Evolutionary conservation across 2,329 filamentous ascomycete genomes (phyloP), one percentile per base, ranked within the genome.

Genomic region (Dactylellina haptotyla): DNA sequence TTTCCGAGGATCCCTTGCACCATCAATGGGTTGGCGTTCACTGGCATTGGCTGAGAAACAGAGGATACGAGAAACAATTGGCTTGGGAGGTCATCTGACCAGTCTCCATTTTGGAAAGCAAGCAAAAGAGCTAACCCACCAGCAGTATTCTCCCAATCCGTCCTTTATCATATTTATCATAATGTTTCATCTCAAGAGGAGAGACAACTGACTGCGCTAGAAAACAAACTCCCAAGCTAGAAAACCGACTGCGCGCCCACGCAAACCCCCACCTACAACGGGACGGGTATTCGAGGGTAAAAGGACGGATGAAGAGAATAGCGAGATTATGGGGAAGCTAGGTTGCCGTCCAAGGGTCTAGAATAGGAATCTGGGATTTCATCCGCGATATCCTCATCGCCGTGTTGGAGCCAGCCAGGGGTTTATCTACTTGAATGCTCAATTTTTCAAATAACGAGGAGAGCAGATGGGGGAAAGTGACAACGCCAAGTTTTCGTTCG

Each of bases 281-380:
- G 25, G 8, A 51, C 46, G 64, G 64, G 41, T 61, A 69, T 48
- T 69, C 64, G 39, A 69, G 64, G 64, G 34, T 41, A 28, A 28
- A 41, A 16, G 18, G 53, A 50, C 23, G 8, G 48, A 34, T 8
- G 4, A 41, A 39, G 8, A 26, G 16, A 41, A 41, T 18, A 56
- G 30, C 53, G 53, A 39, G 30, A 51, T 25, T 20, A 58, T 23
- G 26, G 32, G 25, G 32, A 50, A 48, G 34, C 23, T 69, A 69
- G 64, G 56, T 61, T 69, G 37, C 64, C 64, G 46, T 54, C 23
- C 54, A 50, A 69, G 48, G 54, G 37, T 56, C 64, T 30, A 61
- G 5, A 69, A 54, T 45, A 69, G 64, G 64, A 54, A 54, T 58
- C 57, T 69, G 46, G 54, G 51, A 67, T 59, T 9, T 8, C 46